Evolutionary conservation across 352 stramenopile species (phyloP), one percentile per base, ranked within the genome.

Genomic region (Phytophthora europaea): DNA sequence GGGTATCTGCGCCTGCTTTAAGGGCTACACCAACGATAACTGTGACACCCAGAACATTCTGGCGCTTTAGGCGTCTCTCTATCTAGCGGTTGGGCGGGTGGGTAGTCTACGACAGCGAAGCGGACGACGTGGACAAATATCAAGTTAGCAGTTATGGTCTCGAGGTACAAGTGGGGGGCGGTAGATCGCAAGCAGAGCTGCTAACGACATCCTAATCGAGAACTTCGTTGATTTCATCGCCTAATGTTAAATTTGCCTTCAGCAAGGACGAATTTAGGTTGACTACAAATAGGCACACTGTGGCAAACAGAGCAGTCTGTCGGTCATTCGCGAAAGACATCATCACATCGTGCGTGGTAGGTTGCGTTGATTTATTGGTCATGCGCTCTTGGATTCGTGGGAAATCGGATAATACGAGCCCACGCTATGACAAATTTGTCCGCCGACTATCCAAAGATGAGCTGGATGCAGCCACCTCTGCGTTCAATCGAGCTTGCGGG

Each of bases 21-120:
- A 91, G 70, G 92, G 92, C 61, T 98, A 97, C 87, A 95, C 89
- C 10, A 91, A 93, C 74, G 88, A 94, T 78, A 93, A 93, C 36
- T 94, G 88, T 72, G 80, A 94, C 73, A 90, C 81, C n/a, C 88
- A 94, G 71, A 94, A 92, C 79, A 90, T 93, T 61, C 61, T 94
- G 43, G 88, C 88, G 40, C 68, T 94, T 36, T 93, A 91, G 61
- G 16, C 10, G n/a, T 43, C 47, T 43, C 47, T 15, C 10, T 59
- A 51, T 59, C 38, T 28, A 31, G 36, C 62, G 40, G 34, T 61
- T 34, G 16, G 50, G 34, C 31, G 18, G 61, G 48, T n/a, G 43
- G 52, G 38, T 20, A 53, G 60, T 10, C 45, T 23, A 7, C 45
- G 56, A 23, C 6, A 52, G 12, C 47, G 57, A 36, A 47, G 23